These are phyloP conservation scores for Bipolaris oryzae DNA, from an alignment of 2,329 filamentous ascomycete genomes.

Conservation along the genomic window DNA sequence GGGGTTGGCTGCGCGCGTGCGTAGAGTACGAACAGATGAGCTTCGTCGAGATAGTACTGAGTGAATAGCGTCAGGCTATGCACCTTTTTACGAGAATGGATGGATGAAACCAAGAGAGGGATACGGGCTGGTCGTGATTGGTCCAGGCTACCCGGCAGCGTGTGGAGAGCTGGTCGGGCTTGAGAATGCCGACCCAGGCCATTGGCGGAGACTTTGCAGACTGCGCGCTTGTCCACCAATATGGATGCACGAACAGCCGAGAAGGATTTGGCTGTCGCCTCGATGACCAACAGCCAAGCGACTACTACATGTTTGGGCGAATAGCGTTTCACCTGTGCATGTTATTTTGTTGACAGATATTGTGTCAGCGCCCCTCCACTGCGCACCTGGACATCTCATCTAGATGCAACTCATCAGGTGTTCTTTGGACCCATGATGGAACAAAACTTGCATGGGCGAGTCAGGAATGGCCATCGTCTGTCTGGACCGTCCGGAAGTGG, in stretches of 20 bases:
- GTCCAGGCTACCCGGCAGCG: not conserved
- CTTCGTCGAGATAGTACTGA: not conserved
- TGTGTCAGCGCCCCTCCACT: conserved; percentile 6
- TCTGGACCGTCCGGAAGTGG: conserved; percentile 8
- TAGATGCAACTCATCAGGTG: conserved; percentile 12
- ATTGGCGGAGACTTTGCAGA: conserved; percentile 34
- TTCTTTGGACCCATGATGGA: conserved; percentile 12
- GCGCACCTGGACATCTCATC: conserved; percentile 1
- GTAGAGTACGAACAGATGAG: not conserved
- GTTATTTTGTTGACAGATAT: conserved; percentile 13
- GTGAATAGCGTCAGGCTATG: not conserved
- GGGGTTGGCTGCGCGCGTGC: not conserved
- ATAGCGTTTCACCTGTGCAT: conserved; percentile 7
- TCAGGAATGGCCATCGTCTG: conserved; percentile 15
- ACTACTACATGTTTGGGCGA: conserved; percentile 10
- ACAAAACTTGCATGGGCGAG: conserved; percentile 23
- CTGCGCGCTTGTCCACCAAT: conserved; percentile 21
- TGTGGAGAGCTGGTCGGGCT: conserved; percentile 4
- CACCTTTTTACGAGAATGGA: not conserved
- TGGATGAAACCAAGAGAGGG: conserved; percentile 6
- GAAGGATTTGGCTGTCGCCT: conserved; percentile 13
- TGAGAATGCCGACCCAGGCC: not conserved
- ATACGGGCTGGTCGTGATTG: not conserved
- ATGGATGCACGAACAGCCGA: conserved; percentile 22
- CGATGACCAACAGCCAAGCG: conserved; percentile 16